Evolutionary conservation across 768 basidiomycete species (phyloP).

Genomic region (Serendipita sp.): DNA sequence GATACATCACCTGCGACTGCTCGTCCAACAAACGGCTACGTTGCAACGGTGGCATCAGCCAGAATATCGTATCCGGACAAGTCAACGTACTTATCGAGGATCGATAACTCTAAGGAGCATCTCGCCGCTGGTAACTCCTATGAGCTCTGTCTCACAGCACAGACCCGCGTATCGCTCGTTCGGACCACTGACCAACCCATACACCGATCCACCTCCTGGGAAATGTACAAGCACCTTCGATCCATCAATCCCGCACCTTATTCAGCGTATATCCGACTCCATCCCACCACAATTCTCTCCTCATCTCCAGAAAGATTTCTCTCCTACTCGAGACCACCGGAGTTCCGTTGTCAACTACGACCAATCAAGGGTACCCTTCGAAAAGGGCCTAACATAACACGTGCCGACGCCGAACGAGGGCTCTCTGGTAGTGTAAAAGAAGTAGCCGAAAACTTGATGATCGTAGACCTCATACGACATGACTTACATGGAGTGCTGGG

Average conservation of each 20-base stretch:
- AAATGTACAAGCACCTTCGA: conserved; percentile 56
- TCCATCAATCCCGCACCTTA: conserved; percentile 76
- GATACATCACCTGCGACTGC: no score
- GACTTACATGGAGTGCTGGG: conserved; percentile 77
- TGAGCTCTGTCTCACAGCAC: conserved; percentile 71
- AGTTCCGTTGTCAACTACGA: conserved; percentile 59
- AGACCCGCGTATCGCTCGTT: conserved; percentile 43
- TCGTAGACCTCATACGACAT: conserved; percentile 89
- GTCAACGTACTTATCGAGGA: conserved; percentile 44
- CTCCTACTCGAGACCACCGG: conserved; percentile 52
- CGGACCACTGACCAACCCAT: conserved; percentile 21
- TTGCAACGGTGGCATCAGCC: not conserved
- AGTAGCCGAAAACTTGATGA: conserved; percentile 95
- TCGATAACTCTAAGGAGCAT: conserved; percentile 52
- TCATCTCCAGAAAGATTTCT: conserved; percentile 91
- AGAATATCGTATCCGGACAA: conserved; percentile 5
- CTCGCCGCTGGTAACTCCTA: conserved; percentile 80
- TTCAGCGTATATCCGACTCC: conserved; percentile 62
- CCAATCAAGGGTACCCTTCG: conserved; percentile 90
- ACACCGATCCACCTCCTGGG: conserved; percentile 38
- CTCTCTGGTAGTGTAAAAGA: conserved; percentile 64
- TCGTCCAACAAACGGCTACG: not conserved
- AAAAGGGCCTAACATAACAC: conserved; percentile 38
- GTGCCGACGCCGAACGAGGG: conserved; percentile 46
- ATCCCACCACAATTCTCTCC: conserved; percentile 61